phyloP scores from a whole-genome alignment of 1,284 basidiomycete species.

The Puccinia polysora region DNA sequence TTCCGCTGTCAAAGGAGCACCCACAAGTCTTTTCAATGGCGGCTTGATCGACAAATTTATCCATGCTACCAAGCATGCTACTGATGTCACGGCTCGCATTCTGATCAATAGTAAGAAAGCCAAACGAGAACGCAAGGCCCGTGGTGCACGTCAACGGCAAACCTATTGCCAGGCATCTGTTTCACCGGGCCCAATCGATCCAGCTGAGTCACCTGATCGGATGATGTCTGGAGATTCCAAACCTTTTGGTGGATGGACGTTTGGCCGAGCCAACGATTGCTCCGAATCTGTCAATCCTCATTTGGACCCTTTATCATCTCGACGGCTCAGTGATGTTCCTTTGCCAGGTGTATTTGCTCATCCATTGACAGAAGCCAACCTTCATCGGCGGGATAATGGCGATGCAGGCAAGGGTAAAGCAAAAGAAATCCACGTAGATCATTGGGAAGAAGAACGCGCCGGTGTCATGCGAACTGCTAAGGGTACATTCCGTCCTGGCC shows the following conservation, averaged over 20 bases:
- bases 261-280: too few species aligned
- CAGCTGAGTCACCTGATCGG: neutral
- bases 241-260: too few species aligned
- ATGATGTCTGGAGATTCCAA: too few species aligned
- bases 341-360: neutral
- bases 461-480: slow-evolving; percentile 13
- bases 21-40: neutral
- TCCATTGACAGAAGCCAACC: slow-evolving; percentile 11
- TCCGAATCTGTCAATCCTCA: too few species aligned
- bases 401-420: neutral
- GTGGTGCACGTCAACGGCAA: neutral
- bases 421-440: neutral
- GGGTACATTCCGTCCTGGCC: neutral
- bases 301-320: too few species aligned
- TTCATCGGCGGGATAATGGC: neutral
- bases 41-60: slow-evolving; percentile 20
- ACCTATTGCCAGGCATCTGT: too few species aligned
- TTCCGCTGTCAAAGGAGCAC: neutral
- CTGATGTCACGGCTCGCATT: slow-evolving; percentile 7
- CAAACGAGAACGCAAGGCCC: slow-evolving; percentile 2
- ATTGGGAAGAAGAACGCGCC: neutral
- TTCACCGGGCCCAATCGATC: neutral
- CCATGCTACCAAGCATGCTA: slow-evolving; percentile 21
- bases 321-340: too few species aligned
- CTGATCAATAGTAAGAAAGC: slow-evolving; percentile 7